Evolutionary conservation across 768 basidiomycete species (phyloP).

Genomic region (Termitomyces sp.): DNA sequence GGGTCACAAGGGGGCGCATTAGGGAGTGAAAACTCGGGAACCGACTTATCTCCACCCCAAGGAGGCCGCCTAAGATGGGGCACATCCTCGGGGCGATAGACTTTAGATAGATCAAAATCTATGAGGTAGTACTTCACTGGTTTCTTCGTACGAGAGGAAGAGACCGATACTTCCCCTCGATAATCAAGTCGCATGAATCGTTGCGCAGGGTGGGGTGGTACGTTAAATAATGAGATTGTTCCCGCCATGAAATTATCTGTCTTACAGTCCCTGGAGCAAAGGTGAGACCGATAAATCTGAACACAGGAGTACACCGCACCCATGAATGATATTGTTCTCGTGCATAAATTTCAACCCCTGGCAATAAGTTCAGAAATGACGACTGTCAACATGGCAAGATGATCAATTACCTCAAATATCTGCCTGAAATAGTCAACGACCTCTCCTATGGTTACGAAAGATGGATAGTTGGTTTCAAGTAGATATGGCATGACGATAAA

Average conservation of each 20-base stretch:
- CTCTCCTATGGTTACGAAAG: background rate
- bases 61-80: slow-evolving; percentile 23
- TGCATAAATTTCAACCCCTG: background rate
- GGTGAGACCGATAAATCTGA: background rate
- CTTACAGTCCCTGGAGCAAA: background rate
- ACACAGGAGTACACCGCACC: background rate
- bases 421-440: background rate
- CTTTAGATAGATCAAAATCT: background rate
- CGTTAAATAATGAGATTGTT: background rate
- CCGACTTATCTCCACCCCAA: slow-evolving; percentile 34
- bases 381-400: background rate
- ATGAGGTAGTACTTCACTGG: background rate
- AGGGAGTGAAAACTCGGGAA: slow-evolving; percentile 20
- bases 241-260: background rate
- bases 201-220: background rate
- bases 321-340: background rate
- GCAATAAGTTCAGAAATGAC: background rate
- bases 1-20: background rate
- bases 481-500: background rate
- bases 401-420: background rate
- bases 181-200: background rate
- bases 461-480: background rate
- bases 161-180: background rate
- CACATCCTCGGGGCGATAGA: slow-evolving; percentile 11
- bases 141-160: background rate